Percentiles rank a stretch among this genome's conserved stretches.
Evolutionary conservation across 176 grass and related monocot species (phyloP).

Genomic region (Areca catechu): DNA sequence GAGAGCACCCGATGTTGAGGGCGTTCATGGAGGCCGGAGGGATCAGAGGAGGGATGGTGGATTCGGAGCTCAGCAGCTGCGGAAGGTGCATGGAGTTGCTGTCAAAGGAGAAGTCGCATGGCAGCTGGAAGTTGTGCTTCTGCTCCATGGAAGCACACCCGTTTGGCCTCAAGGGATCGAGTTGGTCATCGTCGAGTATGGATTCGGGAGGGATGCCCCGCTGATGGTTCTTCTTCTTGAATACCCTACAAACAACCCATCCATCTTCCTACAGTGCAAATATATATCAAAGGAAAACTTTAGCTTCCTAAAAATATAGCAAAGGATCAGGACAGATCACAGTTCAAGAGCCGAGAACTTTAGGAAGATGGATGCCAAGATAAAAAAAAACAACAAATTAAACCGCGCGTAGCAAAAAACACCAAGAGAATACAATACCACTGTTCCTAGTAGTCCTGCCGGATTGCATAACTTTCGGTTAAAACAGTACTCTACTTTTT

Average conservation of each 20-base stretch:
- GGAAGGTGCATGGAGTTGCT: conserved; percentile 75
- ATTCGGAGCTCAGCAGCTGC: conserved; percentile 64
- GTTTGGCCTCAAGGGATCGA: conserved; percentile 21
- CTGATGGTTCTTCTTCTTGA: conserved; percentile 88
- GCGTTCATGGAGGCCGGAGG: conserved; percentile 33
- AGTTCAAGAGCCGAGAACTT: too few relatives aligned
- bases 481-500: too few relatives aligned
- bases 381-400: too few relatives aligned
- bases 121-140: conserved; percentile 40
- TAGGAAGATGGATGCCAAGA: too few relatives aligned
- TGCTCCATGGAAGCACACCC: conserved; percentile 18
- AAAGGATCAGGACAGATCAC: too few relatives aligned
- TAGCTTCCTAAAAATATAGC: too few relatives aligned
- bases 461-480: too few relatives aligned
- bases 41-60: conserved; percentile 18
- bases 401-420: too few relatives aligned
- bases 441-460: too few relatives aligned
- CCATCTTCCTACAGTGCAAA: conserved; percentile 79
- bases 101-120: conserved; percentile 47
- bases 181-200: conserved; percentile 43
- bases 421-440: too few relatives aligned
- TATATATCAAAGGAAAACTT: conserved; percentile 7
- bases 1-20: conserved; percentile 45
- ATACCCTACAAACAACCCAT: conserved; percentile 97
- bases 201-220: conserved; percentile 18